Base-by-base conservation (phyloP, 1,284 basidiomycete genomes). In the Tetrapyrgos nigripes region DNA sequence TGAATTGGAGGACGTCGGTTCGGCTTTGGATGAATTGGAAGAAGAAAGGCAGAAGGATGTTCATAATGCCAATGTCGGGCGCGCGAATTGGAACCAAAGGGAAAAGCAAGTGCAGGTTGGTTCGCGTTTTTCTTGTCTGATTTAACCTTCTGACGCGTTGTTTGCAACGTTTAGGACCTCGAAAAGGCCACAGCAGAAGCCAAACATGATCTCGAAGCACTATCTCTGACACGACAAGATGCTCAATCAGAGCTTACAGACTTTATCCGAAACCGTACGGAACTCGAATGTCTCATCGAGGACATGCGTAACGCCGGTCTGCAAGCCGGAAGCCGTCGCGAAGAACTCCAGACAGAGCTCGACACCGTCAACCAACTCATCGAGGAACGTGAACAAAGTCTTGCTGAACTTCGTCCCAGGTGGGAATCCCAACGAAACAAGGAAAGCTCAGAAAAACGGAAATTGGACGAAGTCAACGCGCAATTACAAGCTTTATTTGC, bases 1-100 rank as follows among this genome's bases (percentile, higher is more conserved):
- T 35, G 96, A 99, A 70, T 76, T 98, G 31, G 88, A 92, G 58
- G 96, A 98, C 63, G 94, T 97, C 1, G 87, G 85, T 0, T 89
- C 89, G 54, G 87, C 92, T 0, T 76, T 98, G 50, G 94, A 94
- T 44, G 85, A 91, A 64, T 87, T 93, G 19, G 96, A 96, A 64
- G 84, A 91, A 50, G 95, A 97, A 62, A 83, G 94, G 52, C 78
- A 85, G 60, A 81, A 88, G 3, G 96, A 98, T 58, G 83, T 95
- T 8, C 93, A 97, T 69, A 85, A 84, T 23, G 89, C 92, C 13
- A 97, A 97, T 71, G 76, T 90, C 58, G 82, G 92, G 33, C 80
- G 93, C 46, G 88, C 91, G 68, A 88, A 93, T 70, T 97, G 88
- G 74, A 92, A 91, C 65, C 84, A 87, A 31, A 82, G 95, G 47